A percentile compares a stretch with the other conserved stretches of the same genome.
Conservation (phyloP, 495 filamentous ascomycete genomes). For the Cercophora newfieldiana region DNA sequence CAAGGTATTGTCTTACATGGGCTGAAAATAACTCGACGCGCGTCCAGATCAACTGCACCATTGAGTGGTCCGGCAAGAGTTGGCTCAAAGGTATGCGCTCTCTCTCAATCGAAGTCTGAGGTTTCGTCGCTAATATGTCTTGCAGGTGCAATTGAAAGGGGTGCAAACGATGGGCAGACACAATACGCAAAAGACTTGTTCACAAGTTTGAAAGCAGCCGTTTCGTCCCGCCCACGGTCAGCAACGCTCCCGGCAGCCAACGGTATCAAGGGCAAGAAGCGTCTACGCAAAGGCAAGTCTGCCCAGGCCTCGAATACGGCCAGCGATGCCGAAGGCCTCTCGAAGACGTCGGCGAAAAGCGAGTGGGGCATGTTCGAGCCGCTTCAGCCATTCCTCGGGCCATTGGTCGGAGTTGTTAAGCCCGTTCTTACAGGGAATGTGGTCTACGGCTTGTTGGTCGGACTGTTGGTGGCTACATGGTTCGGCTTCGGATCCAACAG, state of each 20-base stretch:
- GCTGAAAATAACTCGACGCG: slow-evolving; percentile 79
- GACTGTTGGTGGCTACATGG: slow-evolving; percentile 58
- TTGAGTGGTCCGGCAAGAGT: slow-evolving; percentile 97
- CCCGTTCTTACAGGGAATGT: slow-evolving; percentile 73
- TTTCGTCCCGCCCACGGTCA: slow-evolving; percentile 62
- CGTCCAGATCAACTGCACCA: slow-evolving; percentile 78
- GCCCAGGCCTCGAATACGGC: slow-evolving; percentile 41
- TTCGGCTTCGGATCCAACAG: slow-evolving; percentile 49
- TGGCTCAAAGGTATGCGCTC: slow-evolving; percentile 82
- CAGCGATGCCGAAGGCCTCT: slow-evolving; percentile 48
- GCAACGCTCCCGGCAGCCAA: slow-evolving; percentile 36
- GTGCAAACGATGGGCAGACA: slow-evolving; percentile 85
- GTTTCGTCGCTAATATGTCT: slow-evolving; percentile 13
- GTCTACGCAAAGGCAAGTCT: slow-evolving; percentile 58
- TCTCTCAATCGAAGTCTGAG: not conserved
- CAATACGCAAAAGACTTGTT: slow-evolving; percentile 77
- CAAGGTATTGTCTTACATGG: slow-evolving; percentile 93
- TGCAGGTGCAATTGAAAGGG: slow-evolving; percentile 90
- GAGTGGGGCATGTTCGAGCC: slow-evolving; percentile 85
- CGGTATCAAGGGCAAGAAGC: slow-evolving; percentile 51
- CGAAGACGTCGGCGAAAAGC: slow-evolving; percentile 42
- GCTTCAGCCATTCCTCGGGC: slow-evolving; percentile 65
- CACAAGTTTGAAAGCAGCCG: slow-evolving; percentile 67
- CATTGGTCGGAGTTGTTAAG: slow-evolving; percentile 66
- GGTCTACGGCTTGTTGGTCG: slow-evolving; percentile 59